Evolutionary conservation across 139 green algal genomes (phyloP).

Genomic region (Pseudopediastrum boryanum): DNA sequence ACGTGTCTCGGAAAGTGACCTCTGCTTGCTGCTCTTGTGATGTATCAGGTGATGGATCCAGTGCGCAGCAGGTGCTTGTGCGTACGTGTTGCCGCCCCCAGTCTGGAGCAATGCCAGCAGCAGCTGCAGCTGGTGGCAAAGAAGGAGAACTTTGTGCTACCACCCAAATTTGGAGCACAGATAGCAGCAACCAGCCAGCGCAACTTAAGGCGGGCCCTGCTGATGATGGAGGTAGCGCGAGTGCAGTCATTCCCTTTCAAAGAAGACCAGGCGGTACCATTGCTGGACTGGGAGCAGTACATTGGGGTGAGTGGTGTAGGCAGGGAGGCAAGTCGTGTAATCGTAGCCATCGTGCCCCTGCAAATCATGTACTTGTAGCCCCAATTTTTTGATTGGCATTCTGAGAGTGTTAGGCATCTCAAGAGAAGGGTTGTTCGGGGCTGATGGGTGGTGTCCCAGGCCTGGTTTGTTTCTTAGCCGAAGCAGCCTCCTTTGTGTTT

Average conservation of each 20-base stretch:
- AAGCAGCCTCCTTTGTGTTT: too few relatives aligned
- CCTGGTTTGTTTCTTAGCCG: too few relatives aligned
- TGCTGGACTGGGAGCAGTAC: conserved; percentile 96
- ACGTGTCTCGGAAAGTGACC: too few relatives aligned
- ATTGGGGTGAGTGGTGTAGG: conserved; percentile 64
- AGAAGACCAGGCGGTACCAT: conserved; percentile 50
- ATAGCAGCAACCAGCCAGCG: conserved; percentile 69
- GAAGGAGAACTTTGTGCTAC: conserved; percentile 80
- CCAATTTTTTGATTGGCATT: too few relatives aligned
- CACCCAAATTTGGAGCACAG: conserved; percentile 59
- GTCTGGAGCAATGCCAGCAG: conserved; percentile 59
- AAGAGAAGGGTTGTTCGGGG: too few relatives aligned
- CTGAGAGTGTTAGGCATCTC: too few relatives aligned
- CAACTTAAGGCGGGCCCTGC: conserved; percentile 90
- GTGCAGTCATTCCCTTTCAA: conserved; percentile 9
- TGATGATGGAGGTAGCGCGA: conserved; percentile 82
- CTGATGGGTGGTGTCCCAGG: too few relatives aligned
- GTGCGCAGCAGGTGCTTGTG: conserved; percentile 92
- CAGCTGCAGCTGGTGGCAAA: conserved; percentile 75
- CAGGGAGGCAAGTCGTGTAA: too few relatives aligned
- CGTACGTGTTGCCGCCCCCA: conserved; percentile 86
- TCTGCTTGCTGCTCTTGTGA: neutral
- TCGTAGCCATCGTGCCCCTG: too few relatives aligned
- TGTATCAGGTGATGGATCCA: conserved; percentile 87
- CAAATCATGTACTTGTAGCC: too few relatives aligned